Conservation (phyloP, 2,329 filamentous ascomycete species). For the Neospermospora avenae region DNA sequence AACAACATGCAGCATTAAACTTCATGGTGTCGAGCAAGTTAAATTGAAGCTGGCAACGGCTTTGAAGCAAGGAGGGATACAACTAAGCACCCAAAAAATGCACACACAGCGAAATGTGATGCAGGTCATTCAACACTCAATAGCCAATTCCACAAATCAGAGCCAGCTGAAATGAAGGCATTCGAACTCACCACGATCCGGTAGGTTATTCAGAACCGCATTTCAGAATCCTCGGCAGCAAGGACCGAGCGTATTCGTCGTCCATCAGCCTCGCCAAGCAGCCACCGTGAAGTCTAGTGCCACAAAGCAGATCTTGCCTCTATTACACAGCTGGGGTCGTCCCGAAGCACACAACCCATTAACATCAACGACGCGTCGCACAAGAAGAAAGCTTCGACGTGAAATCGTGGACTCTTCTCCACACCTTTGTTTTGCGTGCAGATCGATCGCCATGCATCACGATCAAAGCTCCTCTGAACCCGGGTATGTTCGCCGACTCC, state of each 20-base stretch:
- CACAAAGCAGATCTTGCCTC: not conserved
- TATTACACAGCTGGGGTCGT: not conserved
- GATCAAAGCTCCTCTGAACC: not conserved
- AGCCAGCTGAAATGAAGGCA: not conserved
- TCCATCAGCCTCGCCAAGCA: constrained; percentile 3
- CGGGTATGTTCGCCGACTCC: not conserved
- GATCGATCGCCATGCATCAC: not conserved
- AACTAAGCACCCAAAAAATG: not conserved
- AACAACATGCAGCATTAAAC: not conserved
- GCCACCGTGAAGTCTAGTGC: not conserved
- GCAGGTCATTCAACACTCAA: not conserved
- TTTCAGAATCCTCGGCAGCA: not conserved
- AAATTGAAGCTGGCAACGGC: not conserved
- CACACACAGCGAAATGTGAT: not conserved
- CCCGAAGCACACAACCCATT: not conserved
- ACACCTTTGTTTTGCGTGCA: not conserved
- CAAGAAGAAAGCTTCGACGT: not conserved
- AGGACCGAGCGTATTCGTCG: not conserved
- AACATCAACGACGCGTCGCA: not conserved
- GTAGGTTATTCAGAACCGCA: not conserved
- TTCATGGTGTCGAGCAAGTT: not conserved
- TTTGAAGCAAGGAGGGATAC: not conserved
- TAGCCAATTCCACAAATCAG: not conserved
- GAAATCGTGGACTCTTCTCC: not conserved
- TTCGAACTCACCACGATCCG: not conserved